Conservation (phyloP, 331 rosid species). For the Arachis monticola region DNA sequence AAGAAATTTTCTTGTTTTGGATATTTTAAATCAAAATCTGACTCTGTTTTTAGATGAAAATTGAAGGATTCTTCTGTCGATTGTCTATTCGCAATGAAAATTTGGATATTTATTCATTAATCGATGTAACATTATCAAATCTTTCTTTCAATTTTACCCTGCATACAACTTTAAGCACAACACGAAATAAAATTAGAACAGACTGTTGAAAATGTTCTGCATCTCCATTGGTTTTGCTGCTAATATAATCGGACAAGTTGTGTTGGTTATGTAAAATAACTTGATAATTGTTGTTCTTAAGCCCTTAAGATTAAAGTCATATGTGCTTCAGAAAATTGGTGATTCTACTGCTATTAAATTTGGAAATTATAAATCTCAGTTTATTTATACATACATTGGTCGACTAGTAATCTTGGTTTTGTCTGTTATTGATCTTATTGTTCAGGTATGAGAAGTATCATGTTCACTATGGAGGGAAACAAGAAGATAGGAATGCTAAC, state of each 20-base stretch:
- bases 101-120: too few relatives aligned
- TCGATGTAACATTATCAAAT: too few relatives aligned
- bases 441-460: constrained; percentile 91
- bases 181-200: background rate
- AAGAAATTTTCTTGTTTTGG: too few relatives aligned
- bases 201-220: background rate
- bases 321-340: background rate
- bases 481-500: constrained; percentile 79
- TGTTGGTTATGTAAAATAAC: background rate
- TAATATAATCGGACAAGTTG: background rate
- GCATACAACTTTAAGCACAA: too few relatives aligned
- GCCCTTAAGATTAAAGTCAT: too few relatives aligned
- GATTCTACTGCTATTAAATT: background rate
- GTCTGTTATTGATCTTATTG: constrained; percentile 32
- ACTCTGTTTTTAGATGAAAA: too few relatives aligned
- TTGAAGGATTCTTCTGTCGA: too few relatives aligned
- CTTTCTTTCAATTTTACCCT: too few relatives aligned
- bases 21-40: too few relatives aligned
- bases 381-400: background rate
- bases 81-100: too few relatives aligned
- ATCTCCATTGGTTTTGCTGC: background rate
- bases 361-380: background rate
- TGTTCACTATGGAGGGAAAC: constrained; percentile 75
- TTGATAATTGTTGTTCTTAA: too few relatives aligned
- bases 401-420: background rate